Evolutionary conservation across 257 asterid genomes (phyloP).

Genomic region (Plantago ovata): DNA sequence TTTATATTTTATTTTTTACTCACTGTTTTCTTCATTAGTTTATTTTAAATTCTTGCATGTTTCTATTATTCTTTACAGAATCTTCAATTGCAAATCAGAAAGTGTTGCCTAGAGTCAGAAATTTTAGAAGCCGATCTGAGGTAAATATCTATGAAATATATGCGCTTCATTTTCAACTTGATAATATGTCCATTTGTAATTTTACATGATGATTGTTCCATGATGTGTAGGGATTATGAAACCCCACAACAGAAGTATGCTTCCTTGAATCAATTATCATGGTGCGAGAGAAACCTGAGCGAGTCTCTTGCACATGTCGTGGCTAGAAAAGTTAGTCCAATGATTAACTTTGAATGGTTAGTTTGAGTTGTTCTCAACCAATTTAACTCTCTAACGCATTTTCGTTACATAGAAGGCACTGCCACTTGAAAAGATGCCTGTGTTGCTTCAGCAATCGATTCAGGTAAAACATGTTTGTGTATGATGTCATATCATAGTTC

Average conservation of each 20-base stretch:
- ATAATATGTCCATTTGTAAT: not conserved
- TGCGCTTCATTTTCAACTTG: not conserved
- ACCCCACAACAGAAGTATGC: slow-evolving; percentile 30
- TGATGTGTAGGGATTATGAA: slow-evolving; percentile 45
- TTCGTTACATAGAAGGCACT: slow-evolving; percentile 21
- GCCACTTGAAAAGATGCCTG: slow-evolving; percentile 13
- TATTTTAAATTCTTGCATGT: not conserved
- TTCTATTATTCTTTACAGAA: slow-evolving; percentile 33
- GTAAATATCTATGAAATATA: slow-evolving; percentile 18
- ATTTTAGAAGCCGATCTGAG: slow-evolving; percentile 45
- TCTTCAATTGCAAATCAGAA: slow-evolving; percentile 46
- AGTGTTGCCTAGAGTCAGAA: slow-evolving; percentile 34
- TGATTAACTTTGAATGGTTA: not conserved
- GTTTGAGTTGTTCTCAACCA: not conserved
- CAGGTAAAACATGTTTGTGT: slow-evolving; percentile 24
- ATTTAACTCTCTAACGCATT: not conserved
- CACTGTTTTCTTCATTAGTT: too few species aligned
- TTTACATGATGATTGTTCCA: not conserved
- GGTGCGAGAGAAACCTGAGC: slow-evolving; percentile 57
- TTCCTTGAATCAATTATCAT: slow-evolving; percentile 52
- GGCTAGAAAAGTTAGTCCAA: slow-evolving; percentile 32
- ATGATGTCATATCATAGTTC: not conserved
- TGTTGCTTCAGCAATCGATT: slow-evolving; percentile 13
- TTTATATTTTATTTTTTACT: too few species aligned
- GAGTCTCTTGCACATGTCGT: slow-evolving; percentile 31